These are phyloP conservation scores for Aspergillus floridensis DNA, from an alignment of 2,329 filamentous ascomycete species.

Conservation along the genomic window DNA sequence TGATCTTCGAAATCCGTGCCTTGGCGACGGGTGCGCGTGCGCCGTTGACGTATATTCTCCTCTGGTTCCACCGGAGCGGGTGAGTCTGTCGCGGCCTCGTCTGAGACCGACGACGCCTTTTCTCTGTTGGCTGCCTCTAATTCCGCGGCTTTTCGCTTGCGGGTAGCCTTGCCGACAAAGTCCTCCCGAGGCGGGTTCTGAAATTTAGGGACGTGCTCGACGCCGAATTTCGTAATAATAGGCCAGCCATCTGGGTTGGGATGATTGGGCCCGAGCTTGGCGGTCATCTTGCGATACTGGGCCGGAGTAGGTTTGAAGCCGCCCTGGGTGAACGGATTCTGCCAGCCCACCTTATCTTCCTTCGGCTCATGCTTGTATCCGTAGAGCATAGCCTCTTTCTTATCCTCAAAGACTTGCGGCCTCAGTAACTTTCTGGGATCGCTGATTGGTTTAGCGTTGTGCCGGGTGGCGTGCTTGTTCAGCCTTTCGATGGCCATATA, in stretches of 20 bases:
- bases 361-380: slow-evolving; percentile 58
- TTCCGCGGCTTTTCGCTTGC: slow-evolving; percentile 40
- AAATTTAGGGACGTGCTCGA: slow-evolving; percentile 37
- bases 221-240: slow-evolving; percentile 36
- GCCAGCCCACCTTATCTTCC: slow-evolving; percentile 45
- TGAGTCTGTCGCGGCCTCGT: slow-evolving; percentile 28
- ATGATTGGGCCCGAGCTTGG: slow-evolving; percentile 35
- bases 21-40: slow-evolving; percentile 31
- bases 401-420: slow-evolving; percentile 54
- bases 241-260: slow-evolving; percentile 45
- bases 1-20: slow-evolving; percentile 21
- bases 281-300: slow-evolving; percentile 41
- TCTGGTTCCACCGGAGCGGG: slow-evolving; percentile 28
- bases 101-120: slow-evolving; percentile 20
- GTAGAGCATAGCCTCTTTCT: slow-evolving; percentile 61
- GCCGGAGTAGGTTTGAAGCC: slow-evolving; percentile 46
- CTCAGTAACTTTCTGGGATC: slow-evolving; percentile 53
- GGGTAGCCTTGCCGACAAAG: slow-evolving; percentile 29
- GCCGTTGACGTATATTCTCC: slow-evolving; percentile 32
- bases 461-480: slow-evolving; percentile 48
- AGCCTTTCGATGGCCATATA: slow-evolving; percentile 52
- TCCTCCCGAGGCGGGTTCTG: slow-evolving; percentile 33
- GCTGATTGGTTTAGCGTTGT: slow-evolving; percentile 49
- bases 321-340: slow-evolving; percentile 57
- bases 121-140: slow-evolving; percentile 29